phyloP scores from a whole-genome alignment of 163 green algal species.

The Prototheca stagnorum region DNA sequence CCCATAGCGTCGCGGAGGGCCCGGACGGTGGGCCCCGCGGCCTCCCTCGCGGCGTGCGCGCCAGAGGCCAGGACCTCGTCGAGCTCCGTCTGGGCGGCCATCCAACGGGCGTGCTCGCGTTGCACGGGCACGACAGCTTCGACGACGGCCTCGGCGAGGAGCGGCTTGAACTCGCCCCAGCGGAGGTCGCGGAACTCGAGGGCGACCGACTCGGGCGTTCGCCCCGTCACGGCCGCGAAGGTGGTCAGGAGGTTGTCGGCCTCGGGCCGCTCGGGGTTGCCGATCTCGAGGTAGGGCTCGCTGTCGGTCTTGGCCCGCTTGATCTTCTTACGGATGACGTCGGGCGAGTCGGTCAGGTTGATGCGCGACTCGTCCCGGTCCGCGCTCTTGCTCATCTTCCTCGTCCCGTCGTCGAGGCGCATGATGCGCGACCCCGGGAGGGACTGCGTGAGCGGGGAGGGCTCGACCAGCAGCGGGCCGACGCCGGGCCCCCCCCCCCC shows the following conservation, averaged over 20 bases:
- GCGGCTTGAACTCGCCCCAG: conserved; percentile 93
- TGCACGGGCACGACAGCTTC: conserved; percentile 82
- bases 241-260: conserved; percentile 91
- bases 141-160: conserved; percentile 80
- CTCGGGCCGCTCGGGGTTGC: conserved; percentile 78
- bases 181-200: conserved; percentile 49
- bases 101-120: conserved; percentile 43
- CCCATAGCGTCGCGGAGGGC: no score
- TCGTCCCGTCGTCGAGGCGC: conserved; percentile 60
- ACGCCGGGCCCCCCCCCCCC: conserved; percentile 52
- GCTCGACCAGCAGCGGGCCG: conserved; percentile 21
- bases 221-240: conserved; percentile 71
- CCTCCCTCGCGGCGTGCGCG: no score
- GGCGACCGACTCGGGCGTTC: conserved; percentile 39
- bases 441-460: no score
- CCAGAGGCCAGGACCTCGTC: conserved; percentile 42
- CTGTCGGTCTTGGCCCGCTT: conserved; percentile 76
- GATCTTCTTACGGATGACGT: conserved; percentile 63
- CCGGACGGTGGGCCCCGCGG: no score
- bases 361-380: conserved; percentile 77
- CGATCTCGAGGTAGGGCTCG: conserved; percentile 62
- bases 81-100: conserved; percentile 47
- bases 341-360: conserved; percentile 82
- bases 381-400: conserved; percentile 93
- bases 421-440: conserved; percentile 82